Conservation (phyloP, 1,284 basidiomycete genomes). For the Stygiomarasmius scandens region DNA sequence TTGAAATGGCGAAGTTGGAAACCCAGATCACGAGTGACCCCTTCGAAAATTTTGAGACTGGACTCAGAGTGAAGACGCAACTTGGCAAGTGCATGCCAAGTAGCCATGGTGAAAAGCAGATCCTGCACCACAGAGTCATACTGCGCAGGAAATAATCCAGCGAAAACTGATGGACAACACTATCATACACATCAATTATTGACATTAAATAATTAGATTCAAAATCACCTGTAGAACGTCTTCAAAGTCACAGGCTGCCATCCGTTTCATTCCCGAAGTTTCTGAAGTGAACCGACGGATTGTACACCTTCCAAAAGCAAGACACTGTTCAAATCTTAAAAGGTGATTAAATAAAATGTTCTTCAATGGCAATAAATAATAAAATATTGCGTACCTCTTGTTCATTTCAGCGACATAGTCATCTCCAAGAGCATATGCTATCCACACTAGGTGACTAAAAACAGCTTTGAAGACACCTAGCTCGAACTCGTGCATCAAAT, state of each 20-base stretch:
- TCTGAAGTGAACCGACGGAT: constrained; percentile 31
- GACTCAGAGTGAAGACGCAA: constrained; percentile 22
- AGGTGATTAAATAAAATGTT: constrained; percentile 8
- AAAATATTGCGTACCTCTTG: constrained; percentile 8
- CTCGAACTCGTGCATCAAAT: constrained; percentile 41
- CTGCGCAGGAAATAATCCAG: not conserved
- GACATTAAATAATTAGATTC: not conserved
- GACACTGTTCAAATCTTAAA: constrained; percentile 25
- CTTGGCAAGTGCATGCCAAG: constrained; percentile 22
- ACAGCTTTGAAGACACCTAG: constrained; percentile 39
- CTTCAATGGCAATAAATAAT: not conserved
- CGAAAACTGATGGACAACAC: not conserved
- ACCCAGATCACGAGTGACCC: constrained; percentile 6
- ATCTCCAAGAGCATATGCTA: constrained; percentile 24
- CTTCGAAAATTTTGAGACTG: not conserved
- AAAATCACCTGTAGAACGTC: constrained; percentile 29
- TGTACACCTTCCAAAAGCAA: constrained; percentile 26
- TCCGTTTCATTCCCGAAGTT: constrained; percentile 31
- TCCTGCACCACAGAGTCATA: not conserved
- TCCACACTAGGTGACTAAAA: constrained; percentile 36
- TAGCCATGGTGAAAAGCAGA: not conserved
- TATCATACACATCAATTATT: not conserved
- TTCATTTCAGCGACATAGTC: not conserved
- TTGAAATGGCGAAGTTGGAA: constrained; percentile 5
- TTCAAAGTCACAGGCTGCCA: constrained; percentile 35